A percentile compares a stretch with the other conserved stretches of the same genome.
These are phyloP conservation scores for Fusarium buharicum DNA, from an alignment of 2,329 filamentous ascomycete genomes.

Conservation along the genomic window DNA sequence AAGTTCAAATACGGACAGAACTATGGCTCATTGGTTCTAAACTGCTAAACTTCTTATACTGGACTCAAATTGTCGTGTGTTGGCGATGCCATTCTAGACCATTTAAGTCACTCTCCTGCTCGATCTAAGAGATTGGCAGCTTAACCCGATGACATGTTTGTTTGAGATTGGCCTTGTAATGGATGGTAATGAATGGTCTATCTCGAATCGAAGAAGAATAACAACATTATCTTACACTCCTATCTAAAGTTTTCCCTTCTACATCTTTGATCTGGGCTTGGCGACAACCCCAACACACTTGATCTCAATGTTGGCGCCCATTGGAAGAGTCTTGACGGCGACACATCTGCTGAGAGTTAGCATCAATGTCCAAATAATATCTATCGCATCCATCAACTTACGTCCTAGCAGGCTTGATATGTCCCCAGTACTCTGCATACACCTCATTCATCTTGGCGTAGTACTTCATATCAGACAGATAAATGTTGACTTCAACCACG, in stretches of 20 bases:
- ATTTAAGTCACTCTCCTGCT: too few relatives aligned
- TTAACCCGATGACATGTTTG: too few relatives aligned
- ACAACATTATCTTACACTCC: too few relatives aligned
- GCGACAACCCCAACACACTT: slow-evolving; percentile 44
- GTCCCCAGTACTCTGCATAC: slow-evolving; percentile 73
- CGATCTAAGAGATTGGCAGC: too few relatives aligned
- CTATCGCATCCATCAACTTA: slow-evolving; percentile 9
- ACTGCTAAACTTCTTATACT: too few relatives aligned
- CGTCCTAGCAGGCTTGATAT: slow-evolving; percentile 56
- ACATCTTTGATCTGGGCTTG: slow-evolving; percentile 37
- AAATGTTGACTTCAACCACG: slow-evolving; percentile 77
- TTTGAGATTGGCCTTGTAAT: background rate
- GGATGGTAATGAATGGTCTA: too few relatives aligned
- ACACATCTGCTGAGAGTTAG: slow-evolving; percentile 42
- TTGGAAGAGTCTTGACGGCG: slow-evolving; percentile 47
- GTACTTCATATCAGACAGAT: slow-evolving; percentile 76
- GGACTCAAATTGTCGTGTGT: too few relatives aligned
- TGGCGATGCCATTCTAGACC: too few relatives aligned
- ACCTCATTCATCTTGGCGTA: slow-evolving; percentile 79
- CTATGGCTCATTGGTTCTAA: too few relatives aligned
- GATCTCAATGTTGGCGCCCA: slow-evolving; percentile 47
- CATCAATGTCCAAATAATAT: fast-evolving
- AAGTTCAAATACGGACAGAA: too few relatives aligned
- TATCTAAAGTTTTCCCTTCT: background rate
- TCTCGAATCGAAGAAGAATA: too few relatives aligned